Conservation (phyloP, 192 early-diverging fungal species). For the Entomortierella chlamydospora region DNA sequence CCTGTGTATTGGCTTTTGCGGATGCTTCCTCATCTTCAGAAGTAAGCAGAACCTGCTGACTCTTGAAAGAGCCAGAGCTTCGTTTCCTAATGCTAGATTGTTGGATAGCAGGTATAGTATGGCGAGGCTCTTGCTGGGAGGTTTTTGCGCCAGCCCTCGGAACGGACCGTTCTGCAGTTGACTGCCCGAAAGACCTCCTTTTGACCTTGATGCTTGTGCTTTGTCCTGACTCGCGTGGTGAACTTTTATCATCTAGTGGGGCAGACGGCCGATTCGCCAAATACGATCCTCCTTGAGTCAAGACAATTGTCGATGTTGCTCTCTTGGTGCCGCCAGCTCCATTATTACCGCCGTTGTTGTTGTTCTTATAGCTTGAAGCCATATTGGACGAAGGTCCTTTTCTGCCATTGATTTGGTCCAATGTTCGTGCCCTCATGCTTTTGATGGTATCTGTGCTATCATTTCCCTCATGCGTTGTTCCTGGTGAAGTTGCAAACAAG, state of each 20-base stretch:
- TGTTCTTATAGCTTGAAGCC: not conserved
- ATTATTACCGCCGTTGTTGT: not conserved
- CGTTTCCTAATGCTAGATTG: conserved; percentile 11
- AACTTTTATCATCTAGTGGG: not conserved
- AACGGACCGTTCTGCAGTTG: conserved; percentile 3
- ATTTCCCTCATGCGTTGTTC: conserved; percentile 24
- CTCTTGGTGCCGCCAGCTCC: not conserved
- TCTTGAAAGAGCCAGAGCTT: conserved; percentile 35
- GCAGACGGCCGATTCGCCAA: not conserved
- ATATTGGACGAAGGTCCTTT: conserved; percentile 2
- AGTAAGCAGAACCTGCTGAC: conserved; percentile 6
- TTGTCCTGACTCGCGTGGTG: conserved; percentile 5
- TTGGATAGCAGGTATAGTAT: not conserved
- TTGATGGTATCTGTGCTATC: conserved; percentile 50
- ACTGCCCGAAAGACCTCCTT: conserved; percentile 26
- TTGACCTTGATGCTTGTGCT: conserved; percentile 16
- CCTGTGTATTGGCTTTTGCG: not conserved
- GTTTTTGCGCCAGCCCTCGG: conserved; percentile 6
- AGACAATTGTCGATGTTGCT: not conserved
- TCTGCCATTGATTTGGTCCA: conserved; percentile 27
- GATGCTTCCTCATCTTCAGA: conserved; percentile 32
- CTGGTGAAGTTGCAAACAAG: conserved; percentile 22
- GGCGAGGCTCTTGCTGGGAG: conserved; percentile 11
- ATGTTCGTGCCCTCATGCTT: conserved; percentile 40
- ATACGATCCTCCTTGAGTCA: not conserved